Conservation (phyloP, 805 yeast species). For the Schwanniomyces vanrijiae region DNA sequence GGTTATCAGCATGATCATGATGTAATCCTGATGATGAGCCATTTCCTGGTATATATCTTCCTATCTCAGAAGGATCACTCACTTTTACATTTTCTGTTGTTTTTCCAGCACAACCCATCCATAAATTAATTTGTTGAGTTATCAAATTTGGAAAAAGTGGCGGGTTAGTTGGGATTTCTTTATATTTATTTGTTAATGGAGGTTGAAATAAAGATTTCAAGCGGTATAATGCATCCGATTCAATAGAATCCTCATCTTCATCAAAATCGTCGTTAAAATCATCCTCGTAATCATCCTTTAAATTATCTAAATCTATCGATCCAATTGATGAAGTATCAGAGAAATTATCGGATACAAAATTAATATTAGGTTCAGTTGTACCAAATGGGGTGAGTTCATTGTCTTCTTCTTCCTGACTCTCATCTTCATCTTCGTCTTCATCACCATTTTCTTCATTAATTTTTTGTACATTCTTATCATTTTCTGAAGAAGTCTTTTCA, state of each 20-base stretch:
- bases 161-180: slow-evolving; percentile 39
- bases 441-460: slow-evolving; percentile 11
- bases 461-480: slow-evolving; percentile 12
- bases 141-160: slow-evolving; percentile 40
- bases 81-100: slow-evolving; percentile 10
- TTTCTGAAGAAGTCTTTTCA: slow-evolving; percentile 7
- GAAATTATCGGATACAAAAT: slow-evolving; percentile 2
- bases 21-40: slow-evolving; percentile 74
- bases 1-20: slow-evolving; percentile 79
- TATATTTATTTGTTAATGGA: slow-evolving; percentile 49
- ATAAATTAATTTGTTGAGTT: slow-evolving; percentile 73
- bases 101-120: slow-evolving; percentile 56
- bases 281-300: slow-evolving; percentile 53
- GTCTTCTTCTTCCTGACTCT: slow-evolving; percentile 4
- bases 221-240: slow-evolving; percentile 25
- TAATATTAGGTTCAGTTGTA: too few relatives aligned
- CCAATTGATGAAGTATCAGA: slow-evolving; percentile 26
- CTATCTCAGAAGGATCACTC: slow-evolving; percentile 31
- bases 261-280: slow-evolving; percentile 23
- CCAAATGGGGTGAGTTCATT: too few relatives aligned
- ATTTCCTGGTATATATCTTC: slow-evolving; percentile 55
- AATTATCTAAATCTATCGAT: slow-evolving; percentile 42
- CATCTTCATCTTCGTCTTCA: slow-evolving; percentile 14
- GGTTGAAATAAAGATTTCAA: slow-evolving; percentile 56
- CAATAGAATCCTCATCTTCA: slow-evolving; percentile 21